Conservation (phyloP, 345 rosid genomes). For the Melastoma malabathricum region DNA sequence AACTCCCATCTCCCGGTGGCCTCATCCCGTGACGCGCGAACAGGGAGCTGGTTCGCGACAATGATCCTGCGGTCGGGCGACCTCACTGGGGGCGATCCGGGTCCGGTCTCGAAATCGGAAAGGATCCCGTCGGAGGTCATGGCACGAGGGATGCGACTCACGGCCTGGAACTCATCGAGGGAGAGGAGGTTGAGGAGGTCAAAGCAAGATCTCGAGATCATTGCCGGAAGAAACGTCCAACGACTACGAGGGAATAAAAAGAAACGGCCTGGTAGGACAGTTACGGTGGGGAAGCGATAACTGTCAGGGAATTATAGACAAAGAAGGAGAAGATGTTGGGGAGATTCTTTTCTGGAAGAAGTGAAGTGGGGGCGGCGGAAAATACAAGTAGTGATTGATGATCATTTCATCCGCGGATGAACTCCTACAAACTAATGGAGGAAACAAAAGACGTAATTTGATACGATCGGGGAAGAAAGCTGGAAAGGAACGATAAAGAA, state of each 20-base stretch:
- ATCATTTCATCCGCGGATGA: too few species aligned
- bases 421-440: too few species aligned
- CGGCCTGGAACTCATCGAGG: constrained; percentile 39
- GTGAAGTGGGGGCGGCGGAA: too few species aligned
- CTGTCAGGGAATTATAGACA: too few species aligned
- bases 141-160: constrained; percentile 39
- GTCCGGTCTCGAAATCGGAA: constrained; percentile 19
- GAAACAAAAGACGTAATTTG: too few species aligned
- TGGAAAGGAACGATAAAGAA: neutral
- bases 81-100: constrained; percentile 7
- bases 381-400: too few species aligned
- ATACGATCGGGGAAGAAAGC: too few species aligned
- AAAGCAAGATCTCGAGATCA: constrained; percentile 34
- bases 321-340: too few species aligned
- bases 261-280: neutral
- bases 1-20: constrained; percentile 30
- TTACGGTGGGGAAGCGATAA: too few species aligned
- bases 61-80: constrained; percentile 31
- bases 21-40: constrained; percentile 23
- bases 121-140: constrained; percentile 38
- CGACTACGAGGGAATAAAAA: neutral
- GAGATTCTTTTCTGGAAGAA: too few species aligned
- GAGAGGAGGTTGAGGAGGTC: constrained; percentile 46
- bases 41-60: constrained; percentile 63
- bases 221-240: neutral